Conservation (phyloP, 1,284 basidiomycete genomes). For the Veloboletus limbatus region DNA sequence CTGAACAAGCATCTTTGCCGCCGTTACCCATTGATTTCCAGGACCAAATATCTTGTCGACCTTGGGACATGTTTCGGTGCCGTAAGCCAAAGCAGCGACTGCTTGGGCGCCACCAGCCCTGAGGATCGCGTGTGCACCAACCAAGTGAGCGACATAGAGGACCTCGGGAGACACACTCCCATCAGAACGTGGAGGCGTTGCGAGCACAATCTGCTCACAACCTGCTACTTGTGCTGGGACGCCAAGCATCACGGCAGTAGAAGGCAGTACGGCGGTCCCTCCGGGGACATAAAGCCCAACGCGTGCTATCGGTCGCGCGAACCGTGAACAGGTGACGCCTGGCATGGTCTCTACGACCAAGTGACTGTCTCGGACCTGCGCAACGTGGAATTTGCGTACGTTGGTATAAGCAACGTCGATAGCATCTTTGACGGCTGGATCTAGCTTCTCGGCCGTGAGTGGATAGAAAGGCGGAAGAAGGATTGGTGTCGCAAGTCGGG, state of each 20-base stretch:
- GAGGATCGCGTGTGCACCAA: conserved; percentile 85
- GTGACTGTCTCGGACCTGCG: conserved; percentile 71
- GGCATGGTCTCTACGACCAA: conserved; percentile 96
- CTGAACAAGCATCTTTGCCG: conserved; percentile 98
- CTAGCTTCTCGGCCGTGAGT: conserved; percentile 56
- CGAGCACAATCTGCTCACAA: conserved; percentile 89
- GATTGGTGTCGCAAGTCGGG: conserved; percentile 58
- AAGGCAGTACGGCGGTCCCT: conserved; percentile 94
- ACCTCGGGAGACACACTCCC: conserved; percentile 93
- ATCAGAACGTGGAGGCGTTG: conserved; percentile 90
- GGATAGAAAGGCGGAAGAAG: conserved; percentile 71
- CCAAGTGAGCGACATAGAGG: conserved; percentile 87
- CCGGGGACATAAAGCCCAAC: conserved; percentile 98
- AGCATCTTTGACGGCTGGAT: conserved; percentile 67
- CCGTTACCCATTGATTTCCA: conserved; percentile 99
- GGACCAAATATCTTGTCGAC: conserved; percentile 99
- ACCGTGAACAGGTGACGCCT: conserved; percentile 92
- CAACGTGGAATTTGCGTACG: conserved; percentile 87
- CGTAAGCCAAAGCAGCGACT: conserved; percentile 96
- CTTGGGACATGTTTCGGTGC: conserved; percentile 94
- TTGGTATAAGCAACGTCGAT: conserved; percentile 94
- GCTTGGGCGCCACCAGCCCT: conserved; percentile 97
- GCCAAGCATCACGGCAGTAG: conserved; percentile 97
- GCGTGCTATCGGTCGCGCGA: conserved; percentile 89
- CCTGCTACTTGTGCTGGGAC: conserved; percentile 97